Evolutionary conservation across 2,329 filamentous ascomycete genomes (phyloP).

Genomic region (Cladosporium sp.): DNA sequence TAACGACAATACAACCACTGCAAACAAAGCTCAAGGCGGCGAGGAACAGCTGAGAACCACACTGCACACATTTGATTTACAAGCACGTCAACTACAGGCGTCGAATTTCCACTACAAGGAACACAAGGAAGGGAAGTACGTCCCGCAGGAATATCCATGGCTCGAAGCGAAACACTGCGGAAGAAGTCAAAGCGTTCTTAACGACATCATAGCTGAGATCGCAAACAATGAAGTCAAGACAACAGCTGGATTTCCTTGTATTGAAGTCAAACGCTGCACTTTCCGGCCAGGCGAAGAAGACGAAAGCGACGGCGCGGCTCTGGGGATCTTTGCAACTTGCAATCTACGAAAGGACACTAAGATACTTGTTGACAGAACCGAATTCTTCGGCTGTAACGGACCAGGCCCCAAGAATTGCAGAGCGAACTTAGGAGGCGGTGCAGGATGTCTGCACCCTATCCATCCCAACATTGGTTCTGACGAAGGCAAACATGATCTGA

Average conservation of each 20-base stretch:
- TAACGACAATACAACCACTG: conserved; percentile 14
- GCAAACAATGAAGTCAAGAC: neutral
- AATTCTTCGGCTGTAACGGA: conserved; percentile 32
- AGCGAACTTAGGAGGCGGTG: conserved; percentile 24
- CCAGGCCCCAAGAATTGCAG: neutral
- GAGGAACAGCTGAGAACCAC: neutral
- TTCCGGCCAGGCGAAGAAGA: conserved; percentile 3
- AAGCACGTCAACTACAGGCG: neutral
- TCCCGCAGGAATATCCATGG: conserved; percentile 35
- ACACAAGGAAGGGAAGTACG: conserved; percentile 25
- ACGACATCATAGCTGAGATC: conserved; percentile 22
- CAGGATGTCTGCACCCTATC: conserved; percentile 28
- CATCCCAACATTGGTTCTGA: conserved; percentile 31
- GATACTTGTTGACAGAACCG: conserved; percentile 30
- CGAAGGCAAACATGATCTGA: conserved; percentile 26
- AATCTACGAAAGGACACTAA: conserved; percentile 25
- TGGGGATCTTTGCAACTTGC: conserved; percentile 34
- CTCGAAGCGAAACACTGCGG: conserved; percentile 25
- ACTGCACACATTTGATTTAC: neutral
- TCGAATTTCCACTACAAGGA: conserved; percentile 15
- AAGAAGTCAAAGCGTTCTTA: neutral
- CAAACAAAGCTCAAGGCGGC: neutral
- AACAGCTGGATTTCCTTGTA: neutral
- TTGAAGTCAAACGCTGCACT: conserved; percentile 12
- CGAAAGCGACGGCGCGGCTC: conserved; percentile 12